Conservation (phyloP, 176 grass and related monocot species). For the Chloris gayana region DNA sequence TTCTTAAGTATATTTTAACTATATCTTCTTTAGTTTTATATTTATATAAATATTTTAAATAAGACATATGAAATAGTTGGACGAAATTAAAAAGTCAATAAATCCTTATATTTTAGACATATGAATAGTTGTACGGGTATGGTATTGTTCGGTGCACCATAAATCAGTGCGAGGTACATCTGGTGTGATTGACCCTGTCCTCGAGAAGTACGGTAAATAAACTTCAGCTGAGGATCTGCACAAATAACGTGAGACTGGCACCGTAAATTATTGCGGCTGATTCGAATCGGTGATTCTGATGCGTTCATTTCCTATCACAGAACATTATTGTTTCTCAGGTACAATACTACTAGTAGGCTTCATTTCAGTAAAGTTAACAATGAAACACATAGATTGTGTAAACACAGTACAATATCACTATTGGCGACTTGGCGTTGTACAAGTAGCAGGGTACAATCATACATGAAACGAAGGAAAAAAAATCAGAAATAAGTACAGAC, state of each 20-base stretch:
- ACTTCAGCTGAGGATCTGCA: neutral
- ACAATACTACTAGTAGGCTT: neutral
- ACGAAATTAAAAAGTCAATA: too few species aligned
- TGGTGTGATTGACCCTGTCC: neutral
- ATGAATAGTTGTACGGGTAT: too few species aligned
- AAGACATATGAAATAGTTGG: too few species aligned
- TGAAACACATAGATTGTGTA: neutral
- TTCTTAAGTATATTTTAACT: too few species aligned
- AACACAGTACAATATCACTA: neutral
- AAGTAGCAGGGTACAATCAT: neutral
- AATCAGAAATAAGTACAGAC: neutral
- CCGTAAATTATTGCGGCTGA: neutral
- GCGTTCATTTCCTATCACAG: neutral
- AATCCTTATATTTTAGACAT: too few species aligned
- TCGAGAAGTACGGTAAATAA: neutral
- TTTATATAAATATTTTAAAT: too few species aligned
- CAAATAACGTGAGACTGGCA: neutral
- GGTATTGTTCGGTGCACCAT: too few species aligned
- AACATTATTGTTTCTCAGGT: neutral
- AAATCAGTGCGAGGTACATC: neutral
- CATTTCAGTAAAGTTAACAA: neutral
- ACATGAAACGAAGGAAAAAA: neutral
- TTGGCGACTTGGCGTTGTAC: neutral
- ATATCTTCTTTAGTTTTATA: too few species aligned
- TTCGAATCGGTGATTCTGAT: neutral